Base-by-base conservation (phyloP, 1,139 yeast genomes). In the Candida pseudoviswanathii region DNA sequence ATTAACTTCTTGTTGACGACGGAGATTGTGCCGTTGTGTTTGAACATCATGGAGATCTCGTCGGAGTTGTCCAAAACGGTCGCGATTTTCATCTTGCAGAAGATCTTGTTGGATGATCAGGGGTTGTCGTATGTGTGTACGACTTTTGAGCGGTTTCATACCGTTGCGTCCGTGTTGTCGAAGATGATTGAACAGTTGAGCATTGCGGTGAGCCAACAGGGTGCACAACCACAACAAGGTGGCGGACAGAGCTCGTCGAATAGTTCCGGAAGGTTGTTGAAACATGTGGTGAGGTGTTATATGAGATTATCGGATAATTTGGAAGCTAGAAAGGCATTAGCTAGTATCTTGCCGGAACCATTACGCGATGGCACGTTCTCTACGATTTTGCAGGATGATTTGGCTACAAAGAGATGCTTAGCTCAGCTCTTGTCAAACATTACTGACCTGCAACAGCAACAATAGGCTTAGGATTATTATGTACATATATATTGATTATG, bases 11-110 rank as follows among this genome's bases (percentile, higher is more conserved):
- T 94, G 60, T 76, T 94, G 43, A 86, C 97, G 9, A 92, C 99
- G 0, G 99, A 94, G 65, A 94, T 94, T 57, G 96, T 94, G 37
- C 99, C 99, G 5, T 73, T 94, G 52, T 94, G 99, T 66, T 75
- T 94, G 52, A 86, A 95, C 59, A 94, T 94, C 51, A 92, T 94
- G 96, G 98, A 94, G 67, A 85, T 94, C 1, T 91, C 97, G 5
- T 88, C 97, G 0, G 99, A 94, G 64, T 78, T 94, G 48, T 86
- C 96, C 46, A 94, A 94, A 65, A 94, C 98, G 0, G 99, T 94
- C 41, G 99, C 99, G 3, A 92, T 94, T 50, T 92, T 92, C 58
- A 92, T 94, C 54, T 85, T 94, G 45, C 98, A 94, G 64, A 94
- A 92, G 68, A 92, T 94, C 48, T 74, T 94, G 49, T 80, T 90